These are phyloP conservation scores for Sphagnum fallax DNA, from an alignment of 228 moss, liverwort and hornwort genomes.

Conservation along the genomic window DNA sequence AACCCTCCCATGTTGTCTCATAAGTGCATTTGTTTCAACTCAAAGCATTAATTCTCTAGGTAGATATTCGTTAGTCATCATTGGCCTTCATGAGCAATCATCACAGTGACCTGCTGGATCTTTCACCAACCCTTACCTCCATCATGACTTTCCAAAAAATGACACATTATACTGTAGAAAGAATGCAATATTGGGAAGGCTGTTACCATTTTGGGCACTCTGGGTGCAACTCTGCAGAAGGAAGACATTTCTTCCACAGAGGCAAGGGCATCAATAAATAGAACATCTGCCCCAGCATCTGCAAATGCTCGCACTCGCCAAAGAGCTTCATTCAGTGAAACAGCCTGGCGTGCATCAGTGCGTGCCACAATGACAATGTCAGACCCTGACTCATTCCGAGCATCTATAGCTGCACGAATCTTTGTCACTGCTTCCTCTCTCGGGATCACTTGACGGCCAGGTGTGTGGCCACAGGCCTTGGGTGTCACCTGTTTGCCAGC, in stretches of 20 bases:
- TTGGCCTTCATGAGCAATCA: too few relatives aligned
- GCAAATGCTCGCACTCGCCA: slow-evolving; percentile 87
- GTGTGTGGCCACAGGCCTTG: slow-evolving; percentile 94
- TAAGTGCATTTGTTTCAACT: too few relatives aligned
- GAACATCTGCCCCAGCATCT: slow-evolving; percentile 74
- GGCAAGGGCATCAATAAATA: slow-evolving; percentile 87
- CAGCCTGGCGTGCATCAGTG: slow-evolving; percentile 95
- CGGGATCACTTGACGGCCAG: slow-evolving; percentile 66
- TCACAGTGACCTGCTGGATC: too few relatives aligned
- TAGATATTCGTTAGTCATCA: too few relatives aligned
- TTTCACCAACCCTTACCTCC: too few relatives aligned
- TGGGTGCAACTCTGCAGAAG: slow-evolving; percentile 68
- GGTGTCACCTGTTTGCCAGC: slow-evolving; percentile 80
- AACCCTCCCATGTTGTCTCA: background rate
- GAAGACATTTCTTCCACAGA: slow-evolving; percentile 77
- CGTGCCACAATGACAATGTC: slow-evolving; percentile 96
- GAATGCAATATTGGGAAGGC: too few relatives aligned
- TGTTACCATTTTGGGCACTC: slow-evolving; percentile 75
- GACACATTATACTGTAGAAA: too few relatives aligned
- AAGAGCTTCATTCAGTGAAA: slow-evolving; percentile 76
- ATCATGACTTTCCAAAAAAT: too few relatives aligned
- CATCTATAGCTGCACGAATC: slow-evolving; percentile 94
- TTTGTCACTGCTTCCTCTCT: slow-evolving; percentile 83
- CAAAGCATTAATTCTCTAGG: too few relatives aligned
- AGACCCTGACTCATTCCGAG: slow-evolving; percentile 61